Conservation (phyloP, 352 stramenopile species). For the Phytophthora melonis region DNA sequence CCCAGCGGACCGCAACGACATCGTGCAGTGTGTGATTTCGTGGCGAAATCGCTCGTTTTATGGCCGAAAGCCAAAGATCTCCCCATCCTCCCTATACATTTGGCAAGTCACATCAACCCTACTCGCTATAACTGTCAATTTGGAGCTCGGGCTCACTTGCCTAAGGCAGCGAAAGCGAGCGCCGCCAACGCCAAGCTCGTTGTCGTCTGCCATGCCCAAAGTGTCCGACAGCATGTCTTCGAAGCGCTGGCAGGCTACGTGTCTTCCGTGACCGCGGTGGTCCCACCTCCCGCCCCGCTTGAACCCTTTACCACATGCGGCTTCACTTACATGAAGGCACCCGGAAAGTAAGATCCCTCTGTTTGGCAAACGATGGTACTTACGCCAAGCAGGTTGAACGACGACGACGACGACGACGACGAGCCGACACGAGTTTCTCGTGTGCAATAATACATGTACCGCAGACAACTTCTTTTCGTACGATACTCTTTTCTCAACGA, state of each 20-base stretch:
- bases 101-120: slow-evolving; percentile 7
- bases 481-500: too few relatives aligned
- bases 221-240: not conserved
- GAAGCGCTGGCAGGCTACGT: not conserved
- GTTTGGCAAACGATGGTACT: not conserved
- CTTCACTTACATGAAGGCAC: slow-evolving; percentile 1
- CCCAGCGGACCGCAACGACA: slow-evolving; percentile 3
- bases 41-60: slow-evolving; percentile 5
- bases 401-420: too few relatives aligned
- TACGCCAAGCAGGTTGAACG: not conserved
- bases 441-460: too few relatives aligned
- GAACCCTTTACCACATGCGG: slow-evolving; percentile 11
- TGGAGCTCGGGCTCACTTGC: not conserved
- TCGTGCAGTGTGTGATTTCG: not conserved
- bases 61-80: slow-evolving; percentile 18
- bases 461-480: too few relatives aligned
- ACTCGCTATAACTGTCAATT: not conserved
- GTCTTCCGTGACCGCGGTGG: not conserved
- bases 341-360: slow-evolving; percentile 12
- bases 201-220: not conserved
- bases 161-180: not conserved
- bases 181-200: not conserved
- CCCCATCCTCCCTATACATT: slow-evolving; percentile 22
- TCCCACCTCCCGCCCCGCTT: slow-evolving; percentile 16
- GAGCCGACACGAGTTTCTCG: too few relatives aligned